A percentile compares a stretch with the other conserved stretches of the same genome.
These are phyloP conservation scores for Coccinonectria pachysandricola DNA, from an alignment of 2,329 filamentous ascomycete genomes.

Conservation along the genomic window DNA sequence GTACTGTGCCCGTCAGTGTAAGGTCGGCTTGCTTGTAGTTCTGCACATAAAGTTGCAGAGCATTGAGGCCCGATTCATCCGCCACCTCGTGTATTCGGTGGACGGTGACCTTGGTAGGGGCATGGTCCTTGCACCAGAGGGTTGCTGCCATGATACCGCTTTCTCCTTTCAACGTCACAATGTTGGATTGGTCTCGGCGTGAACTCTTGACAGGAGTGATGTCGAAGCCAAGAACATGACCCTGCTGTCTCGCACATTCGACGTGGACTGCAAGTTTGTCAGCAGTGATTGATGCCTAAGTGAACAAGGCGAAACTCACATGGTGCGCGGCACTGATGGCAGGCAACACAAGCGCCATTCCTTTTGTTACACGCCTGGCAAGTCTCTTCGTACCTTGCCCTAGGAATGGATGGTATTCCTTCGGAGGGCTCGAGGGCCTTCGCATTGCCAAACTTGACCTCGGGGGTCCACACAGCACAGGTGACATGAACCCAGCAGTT, in stretches of 20 bases:
- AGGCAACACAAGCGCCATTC: constrained; percentile 71
- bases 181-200: constrained; percentile 67
- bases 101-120: constrained; percentile 58
- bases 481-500: constrained; percentile 98
- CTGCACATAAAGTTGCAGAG: constrained; percentile 75
- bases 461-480: constrained; percentile 83
- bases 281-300: too few species aligned
- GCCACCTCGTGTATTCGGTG: constrained; percentile 72
- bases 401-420: constrained; percentile 74
- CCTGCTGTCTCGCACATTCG: constrained; percentile 77
- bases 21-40: constrained; percentile 94
- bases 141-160: constrained; percentile 74
- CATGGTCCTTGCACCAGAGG: constrained; percentile 87
- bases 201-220: constrained; percentile 83
- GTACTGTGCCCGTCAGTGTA: constrained; percentile 78
- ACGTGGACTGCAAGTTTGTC: constrained; percentile 57
- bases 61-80: constrained; percentile 61
- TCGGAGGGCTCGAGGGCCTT: constrained; percentile 76
- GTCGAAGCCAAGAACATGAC: constrained; percentile 81
- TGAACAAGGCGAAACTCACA: constrained; percentile 27
- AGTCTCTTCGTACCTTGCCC: constrained; percentile 59
- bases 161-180: constrained; percentile 72
- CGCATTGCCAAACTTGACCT: constrained; percentile 85
- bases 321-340: constrained; percentile 58
- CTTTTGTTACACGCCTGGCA: constrained; percentile 77